Conservation (phyloP, 768 basidiomycete species). For the Auricularia sp. region DNA sequence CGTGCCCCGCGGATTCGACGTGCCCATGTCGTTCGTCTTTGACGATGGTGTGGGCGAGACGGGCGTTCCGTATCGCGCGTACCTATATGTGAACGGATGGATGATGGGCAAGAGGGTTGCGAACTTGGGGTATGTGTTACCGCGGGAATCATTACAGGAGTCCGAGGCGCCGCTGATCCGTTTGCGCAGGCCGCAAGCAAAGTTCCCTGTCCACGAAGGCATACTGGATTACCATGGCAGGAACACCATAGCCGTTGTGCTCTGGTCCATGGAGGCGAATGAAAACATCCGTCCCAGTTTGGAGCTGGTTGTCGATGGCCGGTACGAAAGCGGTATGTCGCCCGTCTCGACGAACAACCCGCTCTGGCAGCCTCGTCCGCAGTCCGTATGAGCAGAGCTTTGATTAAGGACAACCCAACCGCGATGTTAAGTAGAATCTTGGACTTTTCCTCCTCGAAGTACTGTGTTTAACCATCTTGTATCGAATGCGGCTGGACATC, state of each 20-base stretch:
- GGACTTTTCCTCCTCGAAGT: too few relatives aligned
- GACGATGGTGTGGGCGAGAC: conserved; percentile 33
- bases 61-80: conserved; percentile 54
- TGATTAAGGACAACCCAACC: too few relatives aligned
- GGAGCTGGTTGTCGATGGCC: conserved; percentile 41
- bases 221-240: conserved; percentile 62
- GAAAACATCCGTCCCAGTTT: conserved; percentile 41
- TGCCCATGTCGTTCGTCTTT: conserved; percentile 63
- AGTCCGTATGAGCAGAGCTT: background rate
- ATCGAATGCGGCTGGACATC: too few relatives aligned
- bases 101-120: conserved; percentile 76
- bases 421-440: too few relatives aligned
- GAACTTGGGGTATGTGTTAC: conserved; percentile 47
- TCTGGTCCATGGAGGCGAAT: conserved; percentile 55
- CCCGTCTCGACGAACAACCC: conserved; percentile 49
- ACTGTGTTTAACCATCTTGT: too few relatives aligned
- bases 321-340: conserved; percentile 60
- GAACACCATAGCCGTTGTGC: conserved; percentile 46
- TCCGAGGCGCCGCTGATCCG: conserved; percentile 6
- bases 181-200: conserved; percentile 51
- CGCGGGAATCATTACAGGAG: conserved; percentile 9
- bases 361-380: conserved; percentile 25
- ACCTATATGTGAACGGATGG: conserved; percentile 80
- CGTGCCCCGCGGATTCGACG: conserved; percentile 51
- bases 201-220: conserved; percentile 77